phyloP scores from a whole-genome alignment of 2,329 filamentous ascomycete genomes.

The Aspergillus proliferans region DNA sequence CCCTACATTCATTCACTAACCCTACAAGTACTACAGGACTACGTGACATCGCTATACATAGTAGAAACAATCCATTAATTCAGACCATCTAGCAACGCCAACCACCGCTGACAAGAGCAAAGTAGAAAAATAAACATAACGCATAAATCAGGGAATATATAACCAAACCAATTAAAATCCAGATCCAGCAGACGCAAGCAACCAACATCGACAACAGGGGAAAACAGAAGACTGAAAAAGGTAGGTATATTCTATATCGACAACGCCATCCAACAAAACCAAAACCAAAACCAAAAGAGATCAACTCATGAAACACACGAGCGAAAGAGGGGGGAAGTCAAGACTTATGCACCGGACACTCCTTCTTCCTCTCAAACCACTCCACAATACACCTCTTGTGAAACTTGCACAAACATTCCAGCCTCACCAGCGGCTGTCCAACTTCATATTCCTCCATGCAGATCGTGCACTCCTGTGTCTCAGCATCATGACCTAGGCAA shows the following conservation, averaged over 20 bases:
- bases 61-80: too few relatives aligned
- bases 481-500: slow-evolving; percentile 49
- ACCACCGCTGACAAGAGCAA: too few relatives aligned
- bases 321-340: neutral
- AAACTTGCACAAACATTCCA: slow-evolving; percentile 61
- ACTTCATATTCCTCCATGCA: slow-evolving; percentile 60
- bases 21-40: too few relatives aligned
- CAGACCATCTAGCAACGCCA: too few relatives aligned
- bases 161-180: too few relatives aligned
- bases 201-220: too few relatives aligned
- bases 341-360: slow-evolving; percentile 56
- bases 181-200: too few relatives aligned
- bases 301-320: neutral
- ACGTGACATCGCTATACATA: too few relatives aligned
- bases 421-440: slow-evolving; percentile 52
- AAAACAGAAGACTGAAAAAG: too few relatives aligned
- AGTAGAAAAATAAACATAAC: too few relatives aligned
- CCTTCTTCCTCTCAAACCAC: slow-evolving; percentile 55
- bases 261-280: neutral
- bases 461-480: slow-evolving; percentile 54
- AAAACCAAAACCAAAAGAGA: neutral
- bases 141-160: too few relatives aligned
- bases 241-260: neutral
- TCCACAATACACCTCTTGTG: slow-evolving; percentile 55
- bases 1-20: too few relatives aligned